Evolutionary conservation across 495 filamentous ascomycete genomes (phyloP).

Genomic region (Friedmanniomyces endolithicus): DNA sequence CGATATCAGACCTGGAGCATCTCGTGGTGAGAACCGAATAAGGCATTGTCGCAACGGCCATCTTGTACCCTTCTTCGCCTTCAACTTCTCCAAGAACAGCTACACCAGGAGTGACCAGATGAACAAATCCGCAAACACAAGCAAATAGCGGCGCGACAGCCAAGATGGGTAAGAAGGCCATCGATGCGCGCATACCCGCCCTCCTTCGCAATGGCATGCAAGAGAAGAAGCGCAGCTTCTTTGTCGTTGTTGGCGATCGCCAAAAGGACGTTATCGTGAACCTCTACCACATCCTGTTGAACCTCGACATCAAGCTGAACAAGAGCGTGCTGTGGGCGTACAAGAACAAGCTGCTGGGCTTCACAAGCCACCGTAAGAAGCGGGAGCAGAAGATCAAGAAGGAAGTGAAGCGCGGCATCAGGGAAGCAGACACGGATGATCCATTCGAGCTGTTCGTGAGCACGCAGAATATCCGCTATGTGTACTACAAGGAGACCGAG

Average conservation of each 20-base stretch:
- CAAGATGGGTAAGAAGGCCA: conserved; percentile 33
- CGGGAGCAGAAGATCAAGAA: conserved; percentile 95
- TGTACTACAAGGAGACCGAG: conserved; percentile 99
- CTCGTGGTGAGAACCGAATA: too few relatives aligned
- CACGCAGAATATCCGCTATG: conserved; percentile 92
- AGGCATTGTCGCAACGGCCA: too few relatives aligned
- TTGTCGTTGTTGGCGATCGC: conserved; percentile 89
- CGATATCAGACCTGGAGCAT: too few relatives aligned
- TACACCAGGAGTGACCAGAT: too few relatives aligned
- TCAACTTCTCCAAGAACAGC: too few relatives aligned
- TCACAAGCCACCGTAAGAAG: conserved; percentile 92
- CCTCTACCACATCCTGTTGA: conserved; percentile 86
- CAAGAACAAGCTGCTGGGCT: conserved; percentile 91
- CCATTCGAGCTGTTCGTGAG: conserved; percentile 97
- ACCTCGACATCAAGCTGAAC: conserved; percentile 82
- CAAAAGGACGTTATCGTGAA: conserved; percentile 96
- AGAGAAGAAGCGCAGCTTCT: conserved; percentile 95
- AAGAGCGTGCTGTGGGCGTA: conserved; percentile 99
- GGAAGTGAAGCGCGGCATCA: conserved; percentile 88
- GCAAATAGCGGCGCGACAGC: not conserved
- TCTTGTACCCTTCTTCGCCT: too few relatives aligned
- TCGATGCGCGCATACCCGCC: conserved; percentile 87
- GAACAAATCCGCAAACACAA: too few relatives aligned
- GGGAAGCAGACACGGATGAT: conserved; percentile 91
- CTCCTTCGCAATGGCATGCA: conserved; percentile 84